These are phyloP conservation scores for Citrullus mucosospermus DNA, from an alignment of 306 rosid genomes.

Conservation along the genomic window DNA sequence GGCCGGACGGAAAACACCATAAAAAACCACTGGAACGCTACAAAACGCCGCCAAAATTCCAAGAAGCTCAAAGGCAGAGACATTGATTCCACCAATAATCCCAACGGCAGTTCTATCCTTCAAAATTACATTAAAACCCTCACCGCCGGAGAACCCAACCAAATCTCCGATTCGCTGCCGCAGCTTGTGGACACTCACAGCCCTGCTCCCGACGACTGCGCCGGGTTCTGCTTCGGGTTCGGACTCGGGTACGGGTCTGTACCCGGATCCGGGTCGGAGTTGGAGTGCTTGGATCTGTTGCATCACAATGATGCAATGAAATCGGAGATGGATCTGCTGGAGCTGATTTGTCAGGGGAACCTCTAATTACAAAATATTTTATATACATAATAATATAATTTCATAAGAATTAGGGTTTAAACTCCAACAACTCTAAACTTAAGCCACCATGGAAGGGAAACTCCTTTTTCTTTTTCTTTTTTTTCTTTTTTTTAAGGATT, in stretches of 20 bases:
- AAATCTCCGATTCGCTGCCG: not conserved
- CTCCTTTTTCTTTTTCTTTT: not conserved
- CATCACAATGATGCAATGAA: slow-evolving; percentile 9
- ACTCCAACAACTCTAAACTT: not conserved
- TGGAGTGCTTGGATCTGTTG: slow-evolving; percentile 10
- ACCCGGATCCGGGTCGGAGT: slow-evolving; percentile 9
- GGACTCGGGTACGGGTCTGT: not conserved
- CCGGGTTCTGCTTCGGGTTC: not conserved
- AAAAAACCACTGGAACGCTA: slow-evolving; percentile 76
- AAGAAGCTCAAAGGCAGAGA: slow-evolving; percentile 20
- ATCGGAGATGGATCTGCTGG: slow-evolving; percentile 30
- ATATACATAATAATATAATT: not conserved
- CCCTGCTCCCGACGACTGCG: not conserved
- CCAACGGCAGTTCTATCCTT: slow-evolving; percentile 12
- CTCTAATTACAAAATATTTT: not conserved
- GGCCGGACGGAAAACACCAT: slow-evolving; percentile 60
- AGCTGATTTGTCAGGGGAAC: slow-evolving; percentile 16
- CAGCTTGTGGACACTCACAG: not conserved
- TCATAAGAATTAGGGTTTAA: not conserved
- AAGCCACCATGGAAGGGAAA: not conserved
- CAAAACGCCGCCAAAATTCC: slow-evolving; percentile 35
- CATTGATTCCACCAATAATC: not conserved
- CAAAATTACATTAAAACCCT: slow-evolving; percentile 40
- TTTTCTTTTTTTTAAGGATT: not conserved
- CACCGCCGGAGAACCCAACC: not conserved